Percentiles rank a stretch among this genome's conserved stretches.
These are phyloP conservation scores for Drechslerella coelobrocha DNA, from an alignment of 2,329 filamentous ascomycete species.

Conservation along the genomic window DNA sequence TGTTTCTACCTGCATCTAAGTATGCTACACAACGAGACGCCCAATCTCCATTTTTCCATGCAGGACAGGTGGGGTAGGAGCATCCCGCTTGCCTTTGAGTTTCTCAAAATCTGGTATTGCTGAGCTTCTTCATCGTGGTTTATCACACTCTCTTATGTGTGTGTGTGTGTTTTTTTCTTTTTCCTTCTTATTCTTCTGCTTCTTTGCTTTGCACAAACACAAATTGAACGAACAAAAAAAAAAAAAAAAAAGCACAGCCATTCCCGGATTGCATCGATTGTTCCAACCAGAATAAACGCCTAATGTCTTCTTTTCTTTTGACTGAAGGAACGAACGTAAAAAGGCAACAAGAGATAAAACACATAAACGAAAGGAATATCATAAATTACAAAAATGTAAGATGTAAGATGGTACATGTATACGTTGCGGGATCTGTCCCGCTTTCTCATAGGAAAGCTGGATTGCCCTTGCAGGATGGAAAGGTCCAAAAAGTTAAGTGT, in stretches of 20 bases:
- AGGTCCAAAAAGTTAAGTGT: conserved; percentile 15
- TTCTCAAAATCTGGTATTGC: background rate
- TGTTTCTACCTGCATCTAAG: no score
- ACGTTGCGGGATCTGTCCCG: conserved; percentile 14
- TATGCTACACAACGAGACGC: no score
- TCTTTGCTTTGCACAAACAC: background rate
- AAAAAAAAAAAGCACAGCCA: conserved; percentile 20
- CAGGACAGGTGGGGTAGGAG: background rate
- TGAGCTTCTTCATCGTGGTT: background rate
- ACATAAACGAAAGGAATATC: conserved; percentile 23
- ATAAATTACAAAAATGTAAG: conserved; percentile 42
- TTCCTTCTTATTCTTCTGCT: background rate
- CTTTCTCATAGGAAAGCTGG: conserved; percentile 3
- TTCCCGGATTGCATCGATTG: conserved; percentile 10
- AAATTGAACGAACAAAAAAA: conserved; percentile 25
- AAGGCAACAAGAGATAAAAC: conserved; percentile 7
- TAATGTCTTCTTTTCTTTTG: conserved; percentile 16
- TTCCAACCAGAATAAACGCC: conserved; percentile 48
- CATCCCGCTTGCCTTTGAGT: background rate
- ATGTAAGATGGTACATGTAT: conserved; percentile 20
- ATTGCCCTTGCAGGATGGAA: conserved; percentile 33
- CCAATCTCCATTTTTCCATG: background rate
- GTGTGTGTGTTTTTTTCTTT: background rate
- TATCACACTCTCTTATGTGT: background rate
- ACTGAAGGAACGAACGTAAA: conserved; percentile 3